phyloP scores from a whole-genome alignment of 257 asterid species.

The Primulina huaijiensis region DNA sequence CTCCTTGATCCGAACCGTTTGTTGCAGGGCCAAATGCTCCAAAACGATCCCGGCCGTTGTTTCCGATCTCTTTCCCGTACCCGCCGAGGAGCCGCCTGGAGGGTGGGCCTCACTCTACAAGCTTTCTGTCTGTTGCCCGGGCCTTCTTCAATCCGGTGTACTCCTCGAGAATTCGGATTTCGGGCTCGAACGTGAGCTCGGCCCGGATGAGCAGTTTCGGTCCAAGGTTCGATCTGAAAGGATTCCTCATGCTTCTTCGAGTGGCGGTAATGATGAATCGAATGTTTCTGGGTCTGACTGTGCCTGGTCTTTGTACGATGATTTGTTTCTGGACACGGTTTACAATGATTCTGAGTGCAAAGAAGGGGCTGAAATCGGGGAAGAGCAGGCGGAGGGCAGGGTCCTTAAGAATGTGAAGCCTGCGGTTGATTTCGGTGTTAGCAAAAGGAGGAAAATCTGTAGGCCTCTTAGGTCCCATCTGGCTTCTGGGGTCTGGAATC shows the following conservation, averaged over 20 bases:
- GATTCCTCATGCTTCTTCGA: constrained; percentile 35
- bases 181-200: constrained; percentile 88
- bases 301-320: constrained; percentile 88
- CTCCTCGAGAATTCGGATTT: constrained; percentile 85
- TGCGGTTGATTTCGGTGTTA: constrained; percentile 8
- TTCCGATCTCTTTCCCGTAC: constrained; percentile 50
- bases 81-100: constrained; percentile 37
- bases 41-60: constrained; percentile 70
- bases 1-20: constrained; percentile 54
- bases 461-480: constrained; percentile 55
- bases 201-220: constrained; percentile 54
- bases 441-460: constrained; percentile 45
- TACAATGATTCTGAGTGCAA: constrained; percentile 50
- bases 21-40: constrained; percentile 64
- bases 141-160: constrained; percentile 77
- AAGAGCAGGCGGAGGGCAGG: constrained; percentile 26
- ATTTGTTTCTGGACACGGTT: constrained; percentile 65
- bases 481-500: constrained; percentile 68
- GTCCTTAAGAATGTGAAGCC: constrained; percentile 23
- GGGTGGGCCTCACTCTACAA: constrained; percentile 83
- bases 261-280: constrained; percentile 26
- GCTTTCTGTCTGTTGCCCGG: constrained; percentile 89
- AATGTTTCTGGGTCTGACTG: constrained; percentile 33
- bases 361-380: constrained; percentile 29
- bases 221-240: constrained; percentile 20